Conservation (phyloP, 2,329 filamentous ascomycete genomes). For the Podosphaera fusca region DNA sequence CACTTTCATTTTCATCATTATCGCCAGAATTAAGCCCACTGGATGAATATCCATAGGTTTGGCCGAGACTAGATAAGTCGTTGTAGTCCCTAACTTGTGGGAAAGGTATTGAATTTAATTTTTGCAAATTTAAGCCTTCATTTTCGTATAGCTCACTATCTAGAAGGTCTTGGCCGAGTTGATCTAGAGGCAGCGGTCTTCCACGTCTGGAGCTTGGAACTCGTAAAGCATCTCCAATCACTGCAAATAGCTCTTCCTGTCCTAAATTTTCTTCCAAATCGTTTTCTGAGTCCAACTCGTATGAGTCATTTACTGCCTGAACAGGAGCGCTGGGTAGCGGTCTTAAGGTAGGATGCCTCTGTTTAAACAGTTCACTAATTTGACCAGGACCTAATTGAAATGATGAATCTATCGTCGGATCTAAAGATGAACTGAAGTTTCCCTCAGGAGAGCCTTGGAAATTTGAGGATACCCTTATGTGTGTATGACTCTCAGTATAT, state of each 20-base stretch:
- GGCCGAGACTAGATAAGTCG: slow-evolving; percentile 22
- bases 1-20: slow-evolving; percentile 51
- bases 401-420: slow-evolving; percentile 6
- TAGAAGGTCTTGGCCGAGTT: slow-evolving; percentile 22
- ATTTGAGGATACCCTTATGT: not conserved
- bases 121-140: slow-evolving; percentile 27
- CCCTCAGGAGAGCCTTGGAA: not conserved
- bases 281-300: slow-evolving; percentile 9
- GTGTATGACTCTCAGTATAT: slow-evolving; percentile 9
- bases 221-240: slow-evolving; percentile 16
- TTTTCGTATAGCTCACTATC: slow-evolving; percentile 26
- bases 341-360: slow-evolving; percentile 16
- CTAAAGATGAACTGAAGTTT: not conserved
- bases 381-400: slow-evolving; percentile 1
- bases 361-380: slow-evolving; percentile 5
- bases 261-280: slow-evolving; percentile 13
- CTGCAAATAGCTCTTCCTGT: slow-evolving; percentile 17
- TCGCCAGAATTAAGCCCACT: slow-evolving; percentile 16
- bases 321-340: slow-evolving; percentile 16
- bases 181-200: slow-evolving; percentile 4
- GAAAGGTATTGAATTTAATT: slow-evolving; percentile 20
- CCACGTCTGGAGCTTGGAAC: slow-evolving; percentile 5
- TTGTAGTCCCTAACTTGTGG: slow-evolving; percentile 15
- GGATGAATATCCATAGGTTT: slow-evolving; percentile 14
- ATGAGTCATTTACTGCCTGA: slow-evolving; percentile 5